Base-by-base conservation (phyloP, 805 yeast species). In the Ogataea methanolica region DNA sequence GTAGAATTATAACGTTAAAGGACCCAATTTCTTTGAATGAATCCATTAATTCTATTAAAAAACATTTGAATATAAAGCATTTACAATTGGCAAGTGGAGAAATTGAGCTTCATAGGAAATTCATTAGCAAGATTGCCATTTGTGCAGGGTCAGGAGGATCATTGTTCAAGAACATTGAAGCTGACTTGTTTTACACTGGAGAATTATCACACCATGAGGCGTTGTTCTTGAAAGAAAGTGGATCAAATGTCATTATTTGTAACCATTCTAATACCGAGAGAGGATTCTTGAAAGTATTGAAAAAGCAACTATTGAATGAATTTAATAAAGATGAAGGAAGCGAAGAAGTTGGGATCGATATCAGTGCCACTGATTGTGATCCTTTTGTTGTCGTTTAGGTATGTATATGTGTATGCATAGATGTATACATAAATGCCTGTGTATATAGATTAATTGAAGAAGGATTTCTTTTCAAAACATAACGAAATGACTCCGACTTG, bases 141-240 rank as follows among this genome's bases (percentile, higher is more conserved):
- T 94, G 99, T 67, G 98, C 99, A 4, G 99, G 99, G 0, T 86
- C 96, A 2, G 98, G 99, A 0, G 84, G 87, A 3, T 74, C 83
- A 1, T 88, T 91, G 1, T 83, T 89, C 66, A 72, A 72, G 43
- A 82, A 82, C 0, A 73, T 75, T 2, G 36, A 50, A 1, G 80
- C 80, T 0, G 98, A 94, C 58, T 70, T 90, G 38, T 85, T 77
- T 62, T 78, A 82, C 58, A 91, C 99, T 0, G 99, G 99, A 2
- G 99, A 94, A 62, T 68, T 94, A 55, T 84, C 96, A 22, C 99
- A 94, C 59, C 99, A 94, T 61, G 97, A 94, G 63, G 85, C 86
- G 9, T 73, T 94, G 36, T 78, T 67, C 48, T 73, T 83, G 53
- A 79, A 75, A 42, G 98, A 92, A 57, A 58, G 70, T 15, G 96